phyloP scores from a whole-genome alignment of 2,329 filamentous ascomycete species.

The Verticillium nonalfalfae region DNA sequence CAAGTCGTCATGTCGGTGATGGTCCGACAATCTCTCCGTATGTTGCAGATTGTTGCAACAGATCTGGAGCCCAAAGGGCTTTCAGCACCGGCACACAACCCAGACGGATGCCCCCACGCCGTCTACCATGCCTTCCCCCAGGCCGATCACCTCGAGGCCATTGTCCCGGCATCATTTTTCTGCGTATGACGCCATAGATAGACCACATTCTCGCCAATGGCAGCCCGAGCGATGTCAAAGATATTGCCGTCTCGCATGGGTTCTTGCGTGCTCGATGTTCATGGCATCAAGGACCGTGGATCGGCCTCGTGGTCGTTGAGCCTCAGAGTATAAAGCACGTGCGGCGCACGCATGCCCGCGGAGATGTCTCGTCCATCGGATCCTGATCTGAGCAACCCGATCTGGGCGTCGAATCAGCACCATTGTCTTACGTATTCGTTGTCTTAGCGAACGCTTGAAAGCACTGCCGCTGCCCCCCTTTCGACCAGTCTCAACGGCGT shows the following conservation, averaged over 20 bases:
- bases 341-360: neutral
- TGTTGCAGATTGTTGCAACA: neutral
- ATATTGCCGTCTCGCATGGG: neutral
- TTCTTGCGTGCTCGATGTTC: neutral
- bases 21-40: neutral
- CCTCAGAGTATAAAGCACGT: neutral
- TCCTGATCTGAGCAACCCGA: neutral
- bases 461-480: neutral
- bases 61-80: neutral
- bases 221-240: neutral
- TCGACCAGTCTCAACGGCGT: neutral
- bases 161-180: conserved; percentile 4
- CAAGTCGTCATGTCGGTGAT: neutral
- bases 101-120: neutral
- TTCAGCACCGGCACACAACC: neutral
- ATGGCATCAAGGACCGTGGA: neutral
- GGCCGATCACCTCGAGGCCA: neutral
- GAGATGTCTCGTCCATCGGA: neutral
- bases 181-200: conserved; percentile 13
- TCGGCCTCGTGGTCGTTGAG: neutral
- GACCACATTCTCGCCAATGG: neutral
- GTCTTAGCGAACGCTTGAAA: neutral
- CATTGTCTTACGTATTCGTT: neutral
- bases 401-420: neutral
- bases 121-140: neutral